Evolutionary conservation across 257 asterid genomes (phyloP), one percentile per base, ranked within the genome.

Genomic region (Eucommia ulmoides): DNA sequence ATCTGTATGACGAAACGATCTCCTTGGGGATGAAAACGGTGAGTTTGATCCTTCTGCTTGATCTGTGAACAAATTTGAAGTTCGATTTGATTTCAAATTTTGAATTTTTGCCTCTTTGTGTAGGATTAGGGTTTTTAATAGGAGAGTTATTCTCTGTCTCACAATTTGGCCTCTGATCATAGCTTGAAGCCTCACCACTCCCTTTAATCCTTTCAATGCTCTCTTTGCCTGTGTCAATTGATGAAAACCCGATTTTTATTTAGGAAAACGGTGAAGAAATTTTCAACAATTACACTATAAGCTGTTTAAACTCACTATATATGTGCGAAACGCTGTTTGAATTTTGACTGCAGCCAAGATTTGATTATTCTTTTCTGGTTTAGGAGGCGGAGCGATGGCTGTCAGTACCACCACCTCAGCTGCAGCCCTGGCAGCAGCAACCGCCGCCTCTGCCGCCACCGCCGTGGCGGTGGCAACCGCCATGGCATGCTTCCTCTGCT

Each of bases 351-450:
- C 81, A 0, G 94, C 79, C 15, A 23, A 23, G 47, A 41, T 41
- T 49, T 33, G 66, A 14, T 22, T 63, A 8, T 33, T 75, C 72
- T 45, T 55, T 20, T 59, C 54, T 8, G 50, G 51, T 41, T 65
- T 60, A 20, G 25, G 64, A 1, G 84, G 77, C n/a, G 38, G 52
- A 12, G 62, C 68, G n/a, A n/a, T n/a, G n/a, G n/a, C n/a, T 0
- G 97, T 77, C 25, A 83, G 88, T 19, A 83, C 83, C 57, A 88
- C 92, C 8, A 88, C 82, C 73, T 83, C 94, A 0, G 84, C 97
- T 0, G 97, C 97, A 12, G 94, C 88, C 63, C 77, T 83, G 45
- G 97, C 94, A 7, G 97, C 85, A 2, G 94, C 93, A 52, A 83
- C 76, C 0, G 97, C 97, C 0, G 88, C 97, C 45, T 83, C 86